Base-by-base conservation (phyloP, 108 stramenopile species). In the Halocafeteria seosinensis region DNA sequence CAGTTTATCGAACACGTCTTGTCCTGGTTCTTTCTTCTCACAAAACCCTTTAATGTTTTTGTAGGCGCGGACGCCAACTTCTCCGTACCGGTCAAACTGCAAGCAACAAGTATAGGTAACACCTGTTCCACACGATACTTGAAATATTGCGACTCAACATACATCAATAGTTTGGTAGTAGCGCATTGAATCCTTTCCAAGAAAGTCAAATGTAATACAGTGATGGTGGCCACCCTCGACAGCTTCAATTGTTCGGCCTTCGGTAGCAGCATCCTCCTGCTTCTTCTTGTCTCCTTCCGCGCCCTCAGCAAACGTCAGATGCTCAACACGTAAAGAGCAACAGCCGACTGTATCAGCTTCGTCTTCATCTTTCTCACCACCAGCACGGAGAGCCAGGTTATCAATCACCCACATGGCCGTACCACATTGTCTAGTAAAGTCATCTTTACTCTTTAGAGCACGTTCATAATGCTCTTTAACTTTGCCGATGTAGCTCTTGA, bases 351-450 rank as follows among this genome's bases (percentile, higher is more conserved):
- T 99, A 76, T 99, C 98, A 4, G 98, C 98, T 74, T 98, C 97
- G 28, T 96, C 93, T 0, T 92, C 95, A 73, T 89, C 88, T 80
- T 99, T 99, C 76, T 99, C 98, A 30, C 94, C 94, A 36, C 98
- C 98, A 33, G 96, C 98, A 88, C 98, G 93, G 67, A 99, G 88
- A 1, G 98, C 98, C 60, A 95, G 77, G 25, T 86, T 75, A 84
- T 99, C 98, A 72, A 99, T 99, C 33, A 99, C 87, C 94, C 94
- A 99, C 71, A 91, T 88, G n/a, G 98, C 94, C 17, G 94, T 95
- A 2, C 91, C 98, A 38, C 93, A 76, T 75, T 99, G 92, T 35
- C 83, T 76, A 9, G 63, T 73, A 11, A 30, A 11, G 50, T 67
- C 66, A 63, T 84, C 85, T 68, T 85, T 91, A 11, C 80, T 73